Evolutionary conservation across 202 grass and related monocot species (phyloP).

Genomic region (Brachypodium distachyon): DNA sequence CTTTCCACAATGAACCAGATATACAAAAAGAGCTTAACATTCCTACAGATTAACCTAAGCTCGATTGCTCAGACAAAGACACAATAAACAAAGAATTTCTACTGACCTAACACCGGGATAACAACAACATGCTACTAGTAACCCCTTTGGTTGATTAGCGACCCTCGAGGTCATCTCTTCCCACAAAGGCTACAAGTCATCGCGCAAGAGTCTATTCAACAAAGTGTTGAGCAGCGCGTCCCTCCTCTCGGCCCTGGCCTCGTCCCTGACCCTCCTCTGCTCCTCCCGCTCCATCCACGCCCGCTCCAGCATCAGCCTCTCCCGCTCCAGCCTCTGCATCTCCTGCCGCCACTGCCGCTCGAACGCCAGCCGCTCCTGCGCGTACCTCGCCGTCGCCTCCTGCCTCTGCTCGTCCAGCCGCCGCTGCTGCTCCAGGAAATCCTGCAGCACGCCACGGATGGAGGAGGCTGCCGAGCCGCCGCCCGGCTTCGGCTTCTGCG

Average conservation of each 20-base stretch:
- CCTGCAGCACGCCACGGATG: slow-evolving; percentile 52
- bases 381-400: slow-evolving; percentile 60
- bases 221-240: slow-evolving; percentile 52
- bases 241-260: slow-evolving; percentile 53
- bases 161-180: not conserved
- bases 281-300: slow-evolving; percentile 73
- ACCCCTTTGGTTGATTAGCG: not conserved
- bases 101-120: not conserved
- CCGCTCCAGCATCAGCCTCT: slow-evolving; percentile 76
- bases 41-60: not conserved
- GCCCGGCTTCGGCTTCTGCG: not conserved
- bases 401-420: slow-evolving; percentile 50
- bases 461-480: not conserved
- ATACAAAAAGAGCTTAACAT: not conserved
- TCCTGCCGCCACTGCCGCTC: slow-evolving; percentile 75
- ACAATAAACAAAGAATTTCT: slow-evolving; percentile 13
- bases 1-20: not conserved
- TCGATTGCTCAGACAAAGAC: not conserved
- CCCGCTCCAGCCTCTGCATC: slow-evolving; percentile 80
- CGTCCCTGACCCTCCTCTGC: slow-evolving; percentile 71
- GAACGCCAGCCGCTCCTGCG: slow-evolving; percentile 49
- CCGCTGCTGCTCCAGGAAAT: slow-evolving; percentile 78
- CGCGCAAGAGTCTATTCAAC: slow-evolving; percentile 59
- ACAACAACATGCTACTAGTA: not conserved
- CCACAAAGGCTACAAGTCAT: slow-evolving; percentile 45